Conservation (phyloP, 2,329 filamentous ascomycete genomes). For the Botrytis byssoidea region DNA sequence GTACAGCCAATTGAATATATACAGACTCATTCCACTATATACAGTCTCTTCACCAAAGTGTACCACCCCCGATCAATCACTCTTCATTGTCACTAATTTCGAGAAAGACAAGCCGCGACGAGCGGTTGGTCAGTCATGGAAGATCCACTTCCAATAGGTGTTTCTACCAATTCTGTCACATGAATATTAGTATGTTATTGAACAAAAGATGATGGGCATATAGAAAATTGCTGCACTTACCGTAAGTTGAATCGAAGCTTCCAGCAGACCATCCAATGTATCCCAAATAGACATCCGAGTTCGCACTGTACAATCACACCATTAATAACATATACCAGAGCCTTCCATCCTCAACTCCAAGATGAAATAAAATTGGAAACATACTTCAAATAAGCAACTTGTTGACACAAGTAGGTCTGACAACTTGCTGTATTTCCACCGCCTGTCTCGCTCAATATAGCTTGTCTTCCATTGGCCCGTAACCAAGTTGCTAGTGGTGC, state of each 20-base stretch:
- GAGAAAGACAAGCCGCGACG: slow-evolving; percentile 31
- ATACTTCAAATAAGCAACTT: slow-evolving; percentile 39
- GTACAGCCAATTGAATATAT: slow-evolving; percentile 1
- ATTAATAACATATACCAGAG: slow-evolving; percentile 4
- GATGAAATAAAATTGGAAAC: neutral
- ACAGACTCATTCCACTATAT: neutral
- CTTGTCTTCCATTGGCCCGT: slow-evolving; percentile 48
- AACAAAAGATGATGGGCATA: neutral
- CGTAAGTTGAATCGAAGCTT: slow-evolving; percentile 35
- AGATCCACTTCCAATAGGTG: slow-evolving; percentile 27
- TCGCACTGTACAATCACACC: slow-evolving; percentile 28
- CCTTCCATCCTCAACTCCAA: neutral
- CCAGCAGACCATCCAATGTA: slow-evolving; percentile 43
- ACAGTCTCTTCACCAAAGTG: neutral
- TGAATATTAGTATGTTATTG: slow-evolving; percentile 4
- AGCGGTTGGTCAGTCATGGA: slow-evolving; percentile 30
- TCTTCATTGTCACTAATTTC: slow-evolving; percentile 5
- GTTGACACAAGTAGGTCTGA: slow-evolving; percentile 38
- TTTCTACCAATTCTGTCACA: slow-evolving; percentile 29
- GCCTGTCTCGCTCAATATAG: slow-evolving; percentile 54
- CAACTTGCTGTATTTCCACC: slow-evolving; percentile 40
- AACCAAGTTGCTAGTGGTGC: slow-evolving; percentile 48
- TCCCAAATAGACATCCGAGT: slow-evolving; percentile 42
- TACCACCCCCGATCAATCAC: neutral
- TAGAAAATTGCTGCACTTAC: slow-evolving; percentile 17